Conservation (phyloP, 495 filamentous ascomycete genomes). For the Penicillium canescens region DNA sequence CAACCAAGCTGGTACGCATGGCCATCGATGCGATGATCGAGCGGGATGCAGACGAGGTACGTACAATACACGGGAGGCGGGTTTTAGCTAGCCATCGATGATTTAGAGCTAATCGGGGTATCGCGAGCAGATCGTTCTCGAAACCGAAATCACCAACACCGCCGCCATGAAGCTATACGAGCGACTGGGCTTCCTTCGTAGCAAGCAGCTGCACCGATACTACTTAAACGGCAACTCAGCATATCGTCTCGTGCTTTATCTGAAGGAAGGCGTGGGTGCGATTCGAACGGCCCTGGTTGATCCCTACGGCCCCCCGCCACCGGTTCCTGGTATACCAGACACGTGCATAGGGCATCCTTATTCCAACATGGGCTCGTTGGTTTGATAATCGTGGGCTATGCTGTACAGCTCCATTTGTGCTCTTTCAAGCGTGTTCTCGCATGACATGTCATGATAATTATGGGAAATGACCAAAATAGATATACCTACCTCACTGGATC, state of each 20-base stretch:
- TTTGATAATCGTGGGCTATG: not conserved
- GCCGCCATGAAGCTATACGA: conserved; percentile 94
- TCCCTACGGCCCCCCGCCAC: conserved; percentile 30
- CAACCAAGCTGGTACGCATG: conserved; percentile 82
- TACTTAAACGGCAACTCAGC: conserved; percentile 97
- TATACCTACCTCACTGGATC: conserved; percentile 16
- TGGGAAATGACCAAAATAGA: conserved; percentile 29
- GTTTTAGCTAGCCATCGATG: not conserved
- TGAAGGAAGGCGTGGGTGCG: conserved; percentile 62
- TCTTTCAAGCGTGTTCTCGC: not conserved
- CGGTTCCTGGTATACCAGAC: not conserved
- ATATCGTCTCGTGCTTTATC: conserved; percentile 79
- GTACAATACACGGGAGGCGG: conserved; percentile 1
- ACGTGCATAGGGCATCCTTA: not conserved
- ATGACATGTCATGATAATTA: conserved; percentile 20
- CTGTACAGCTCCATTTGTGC: not conserved
- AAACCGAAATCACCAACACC: conserved; percentile 94
- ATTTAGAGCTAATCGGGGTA: conserved; percentile 10
- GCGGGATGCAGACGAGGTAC: conserved; percentile 81
- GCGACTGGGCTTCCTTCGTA: conserved; percentile 85
- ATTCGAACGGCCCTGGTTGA: conserved; percentile 42
- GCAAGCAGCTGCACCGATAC: conserved; percentile 92
- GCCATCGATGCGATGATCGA: conserved; percentile 90
- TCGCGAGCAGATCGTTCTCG: conserved; percentile 73
- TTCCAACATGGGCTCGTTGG: conserved; percentile 22